Evolutionary conservation across 352 stramenopile species (phyloP).

Genomic region (Pilasporangium apinafurcum): DNA sequence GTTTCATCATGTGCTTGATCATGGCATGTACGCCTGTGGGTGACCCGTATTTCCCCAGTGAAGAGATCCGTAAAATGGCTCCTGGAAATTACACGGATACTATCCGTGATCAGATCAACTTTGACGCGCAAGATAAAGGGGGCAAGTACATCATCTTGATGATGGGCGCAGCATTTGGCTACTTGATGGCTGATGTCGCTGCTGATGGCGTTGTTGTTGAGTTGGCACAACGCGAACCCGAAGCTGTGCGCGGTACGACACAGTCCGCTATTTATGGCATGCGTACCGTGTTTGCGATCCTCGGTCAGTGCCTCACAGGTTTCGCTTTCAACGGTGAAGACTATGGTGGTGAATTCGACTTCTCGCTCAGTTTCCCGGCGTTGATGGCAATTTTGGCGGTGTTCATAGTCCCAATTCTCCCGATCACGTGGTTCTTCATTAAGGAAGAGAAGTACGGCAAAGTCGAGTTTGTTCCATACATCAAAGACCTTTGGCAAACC

Average conservation of each 20-base stretch:
- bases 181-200: slow-evolving; percentile 35
- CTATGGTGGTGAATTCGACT: slow-evolving; percentile 20
- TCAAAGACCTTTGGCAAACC: slow-evolving; percentile 10
- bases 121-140: slow-evolving; percentile 18
- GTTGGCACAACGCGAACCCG: slow-evolving; percentile 12
- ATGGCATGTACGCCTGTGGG: slow-evolving; percentile 37
- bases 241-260: slow-evolving; percentile 7
- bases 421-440: slow-evolving; percentile 14
- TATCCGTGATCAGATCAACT: slow-evolving; percentile 22
- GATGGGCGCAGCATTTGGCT: slow-evolving; percentile 38
- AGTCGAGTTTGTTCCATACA: slow-evolving; percentile 9
- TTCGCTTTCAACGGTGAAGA: slow-evolving; percentile 19
- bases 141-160: slow-evolving; percentile 49
- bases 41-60: slow-evolving; percentile 42
- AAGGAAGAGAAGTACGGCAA: slow-evolving; percentile 13
- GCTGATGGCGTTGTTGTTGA: slow-evolving; percentile 24
- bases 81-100: neutral
- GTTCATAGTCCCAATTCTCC: slow-evolving; percentile 2
- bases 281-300: slow-evolving; percentile 6
- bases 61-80: slow-evolving; percentile 14
- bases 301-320: slow-evolving; percentile 7
- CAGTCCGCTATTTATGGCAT: slow-evolving; percentile 15
- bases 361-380: slow-evolving; percentile 5
- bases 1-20: slow-evolving; percentile 29
- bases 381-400: slow-evolving; percentile 10